Evolutionary conservation across 805 yeast species (phyloP).

Genomic region (Maudiozyma turicensis): DNA sequence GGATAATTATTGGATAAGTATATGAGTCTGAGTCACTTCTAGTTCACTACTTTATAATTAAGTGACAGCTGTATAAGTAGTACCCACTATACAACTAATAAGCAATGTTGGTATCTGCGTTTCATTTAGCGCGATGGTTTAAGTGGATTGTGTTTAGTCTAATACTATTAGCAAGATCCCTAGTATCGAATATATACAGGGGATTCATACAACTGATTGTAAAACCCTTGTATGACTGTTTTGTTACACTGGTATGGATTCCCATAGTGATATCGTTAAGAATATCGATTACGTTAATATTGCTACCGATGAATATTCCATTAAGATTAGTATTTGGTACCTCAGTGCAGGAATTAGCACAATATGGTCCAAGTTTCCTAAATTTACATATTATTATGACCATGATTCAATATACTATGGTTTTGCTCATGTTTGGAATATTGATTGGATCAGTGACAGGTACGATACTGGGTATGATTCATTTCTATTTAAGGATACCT

Average conservation of each 20-base stretch:
- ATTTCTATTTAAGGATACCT: conserved; percentile 16
- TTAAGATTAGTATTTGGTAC: conserved; percentile 16
- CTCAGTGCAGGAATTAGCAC: conserved; percentile 13
- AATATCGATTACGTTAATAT: conserved; percentile 8
- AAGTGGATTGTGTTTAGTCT: not conserved
- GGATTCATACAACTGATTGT: not conserved
- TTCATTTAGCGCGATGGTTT: not conserved
- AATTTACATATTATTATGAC: conserved; percentile 9
- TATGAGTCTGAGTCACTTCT: too few relatives aligned
- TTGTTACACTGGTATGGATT: not conserved
- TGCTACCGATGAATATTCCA: conserved; percentile 24
- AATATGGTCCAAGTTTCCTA: conserved; percentile 8
- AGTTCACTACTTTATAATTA: too few relatives aligned
- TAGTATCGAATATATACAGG: not conserved
- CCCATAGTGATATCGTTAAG: conserved; percentile 15
- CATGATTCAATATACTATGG: conserved; percentile 19
- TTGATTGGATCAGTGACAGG: conserved; percentile 17
- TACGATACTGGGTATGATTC: conserved; percentile 13
- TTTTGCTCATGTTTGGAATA: conserved; percentile 14
- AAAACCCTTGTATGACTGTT: not conserved
- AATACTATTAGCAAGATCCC: not conserved
- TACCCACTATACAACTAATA: too few relatives aligned
- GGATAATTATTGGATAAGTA: too few relatives aligned
- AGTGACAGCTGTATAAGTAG: too few relatives aligned
- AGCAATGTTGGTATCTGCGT: not conserved